Conservation (phyloP, 208 protist genomes). For the Phytomonas francai region DNA sequence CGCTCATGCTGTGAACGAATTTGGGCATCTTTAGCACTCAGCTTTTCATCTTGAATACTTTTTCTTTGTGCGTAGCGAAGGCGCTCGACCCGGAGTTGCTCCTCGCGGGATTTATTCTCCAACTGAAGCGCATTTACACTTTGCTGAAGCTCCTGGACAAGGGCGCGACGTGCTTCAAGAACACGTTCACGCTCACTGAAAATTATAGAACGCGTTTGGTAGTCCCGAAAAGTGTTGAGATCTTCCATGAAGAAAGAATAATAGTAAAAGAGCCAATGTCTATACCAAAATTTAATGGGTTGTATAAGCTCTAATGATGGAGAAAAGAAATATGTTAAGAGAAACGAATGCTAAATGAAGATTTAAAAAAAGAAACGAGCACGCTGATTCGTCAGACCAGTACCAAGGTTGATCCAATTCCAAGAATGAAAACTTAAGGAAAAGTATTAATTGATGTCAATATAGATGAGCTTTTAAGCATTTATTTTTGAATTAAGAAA, state of each 20-base stretch:
- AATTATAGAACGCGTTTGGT: slow-evolving; percentile 53
- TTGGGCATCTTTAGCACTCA: slow-evolving; percentile 47
- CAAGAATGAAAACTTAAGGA: background rate
- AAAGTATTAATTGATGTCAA: slow-evolving; percentile 7
- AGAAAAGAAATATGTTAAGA: slow-evolving; percentile 4
- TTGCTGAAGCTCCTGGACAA: slow-evolving; percentile 56
- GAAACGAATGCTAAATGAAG: slow-evolving; percentile 7
- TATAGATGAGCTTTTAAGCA: background rate
- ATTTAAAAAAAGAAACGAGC: background rate
- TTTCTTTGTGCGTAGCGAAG: slow-evolving; percentile 35
- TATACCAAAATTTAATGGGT: background rate
- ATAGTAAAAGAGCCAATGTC: slow-evolving; percentile 7
- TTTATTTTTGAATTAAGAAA: slow-evolving; percentile 3
- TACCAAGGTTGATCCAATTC: background rate
- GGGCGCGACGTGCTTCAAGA: slow-evolving; percentile 44
- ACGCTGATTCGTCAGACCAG: background rate
- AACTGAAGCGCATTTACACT: slow-evolving; percentile 29
- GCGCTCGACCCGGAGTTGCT: slow-evolving; percentile 46
- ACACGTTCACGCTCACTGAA: slow-evolving; percentile 57
- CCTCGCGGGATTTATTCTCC: slow-evolving; percentile 42
- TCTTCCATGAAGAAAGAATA: slow-evolving; percentile 24
- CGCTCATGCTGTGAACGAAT: slow-evolving; percentile 38
- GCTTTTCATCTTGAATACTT: slow-evolving; percentile 63
- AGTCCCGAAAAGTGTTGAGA: slow-evolving; percentile 49
- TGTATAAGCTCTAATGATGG: background rate